Evolutionary conservation across 495 filamentous ascomycete species (phyloP), one percentile per base, ranked within the genome.

Genomic region (Lepraria neglecta): DNA sequence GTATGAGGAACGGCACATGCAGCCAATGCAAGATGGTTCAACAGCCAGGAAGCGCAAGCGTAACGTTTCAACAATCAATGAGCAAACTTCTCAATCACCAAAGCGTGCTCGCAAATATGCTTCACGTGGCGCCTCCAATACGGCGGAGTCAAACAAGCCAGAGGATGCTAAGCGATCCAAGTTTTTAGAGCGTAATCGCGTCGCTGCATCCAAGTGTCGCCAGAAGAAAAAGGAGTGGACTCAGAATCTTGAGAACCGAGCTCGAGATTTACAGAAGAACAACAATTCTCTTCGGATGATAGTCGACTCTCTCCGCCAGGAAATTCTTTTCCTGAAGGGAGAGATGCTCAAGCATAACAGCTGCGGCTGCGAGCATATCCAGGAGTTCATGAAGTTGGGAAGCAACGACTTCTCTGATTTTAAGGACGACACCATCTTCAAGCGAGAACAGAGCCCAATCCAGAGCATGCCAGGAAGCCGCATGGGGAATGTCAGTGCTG

Each of bases 131-230:
- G 52, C 53, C 6, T 61, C 63, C 2, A 45, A 47, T 15, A 15
- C 54, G 4, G n/a, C 31, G 3, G 63, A 63, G 3, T 42, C 47
- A n/a, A 63, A 42, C 7, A 61, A 63, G 19, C 59, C 57, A 12
- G 67, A 67, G 35, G 65, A 69, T 7, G 56, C 56, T 11, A 61
- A 64, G 33, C 67, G 67, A 7, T 64, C 59, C 31, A 69, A 76
- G 61, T 84, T 89, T 69, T 78, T 94, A 31, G 88, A 94, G 68
- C 83, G 88, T 28, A 96, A 96, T 67, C 83, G 91, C 5, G 69
- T 91, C 5, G 91, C 91, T 6, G 91, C 91, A 0, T 89, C 83
- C 72, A 96, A 95, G 66, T 95, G 90, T 69, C 83, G 91, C 3
- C 84, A 87, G 70, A 92, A 92, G 78, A 92, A 94, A 73, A 95